Conservation (phyloP, 768 basidiomycete genomes). For the Termitomyces sp. region DNA sequence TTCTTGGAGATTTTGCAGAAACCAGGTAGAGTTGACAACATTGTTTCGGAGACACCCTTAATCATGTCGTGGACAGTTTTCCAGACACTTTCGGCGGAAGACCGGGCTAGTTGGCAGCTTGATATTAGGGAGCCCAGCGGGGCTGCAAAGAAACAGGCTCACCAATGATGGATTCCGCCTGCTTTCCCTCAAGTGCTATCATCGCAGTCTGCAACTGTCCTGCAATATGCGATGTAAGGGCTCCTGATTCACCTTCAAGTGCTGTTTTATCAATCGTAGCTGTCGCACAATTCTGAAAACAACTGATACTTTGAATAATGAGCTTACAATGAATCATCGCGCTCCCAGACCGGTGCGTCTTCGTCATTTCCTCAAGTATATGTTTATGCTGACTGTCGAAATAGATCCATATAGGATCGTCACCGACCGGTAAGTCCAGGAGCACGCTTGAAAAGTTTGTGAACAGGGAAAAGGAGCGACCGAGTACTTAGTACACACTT, state of each 20-base stretch:
- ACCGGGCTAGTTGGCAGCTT: conserved; percentile 43
- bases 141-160: conserved; percentile 10
- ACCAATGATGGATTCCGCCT: conserved; percentile 61
- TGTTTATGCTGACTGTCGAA: conserved; percentile 91
- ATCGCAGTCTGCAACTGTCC: conserved; percentile 58
- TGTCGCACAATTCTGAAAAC: conserved; percentile 19
- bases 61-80: conserved; percentile 70
- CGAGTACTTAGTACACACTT: conserved; percentile 26
- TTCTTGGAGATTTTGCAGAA: conserved; percentile 92
- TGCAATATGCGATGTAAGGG: conserved; percentile 38
- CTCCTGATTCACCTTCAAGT: conserved; percentile 30
- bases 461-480: conserved; percentile 2
- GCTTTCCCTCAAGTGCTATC: conserved; percentile 54
- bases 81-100: conserved; percentile 77
- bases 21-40: conserved; percentile 79
- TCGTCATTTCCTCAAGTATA: conserved; percentile 74
- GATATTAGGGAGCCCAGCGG: background rate
- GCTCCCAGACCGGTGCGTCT: conserved; percentile 47
- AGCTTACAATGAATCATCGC: conserved; percentile 48
- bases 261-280: conserved; percentile 40
- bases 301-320: background rate
- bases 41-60: conserved; percentile 81
- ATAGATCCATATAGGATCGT: conserved; percentile 94
- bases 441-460: conserved; percentile 54
- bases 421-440: conserved; percentile 76